Conservation (phyloP, 305 asterid genomes). For the Solanum hybrid region DNA sequence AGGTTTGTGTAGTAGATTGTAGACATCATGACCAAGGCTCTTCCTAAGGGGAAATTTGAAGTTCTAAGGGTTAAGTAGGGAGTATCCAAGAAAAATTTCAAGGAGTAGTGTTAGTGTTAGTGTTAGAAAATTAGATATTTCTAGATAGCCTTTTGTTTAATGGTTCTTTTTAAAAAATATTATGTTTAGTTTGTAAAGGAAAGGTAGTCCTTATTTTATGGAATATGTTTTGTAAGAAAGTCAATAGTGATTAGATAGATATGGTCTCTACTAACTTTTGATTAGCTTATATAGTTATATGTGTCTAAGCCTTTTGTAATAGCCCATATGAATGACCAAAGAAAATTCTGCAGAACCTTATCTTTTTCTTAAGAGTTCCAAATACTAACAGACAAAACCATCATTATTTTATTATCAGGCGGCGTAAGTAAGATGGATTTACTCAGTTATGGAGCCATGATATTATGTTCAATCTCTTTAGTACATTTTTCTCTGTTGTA, state of each 20-base stretch:
- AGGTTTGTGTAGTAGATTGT: constrained; percentile 12
- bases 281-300: neutral
- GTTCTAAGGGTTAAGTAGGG: too few species aligned
- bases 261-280: neutral
- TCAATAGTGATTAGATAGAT: neutral
- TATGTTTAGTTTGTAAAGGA: neutral
- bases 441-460: neutral
- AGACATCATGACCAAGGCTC: too few species aligned
- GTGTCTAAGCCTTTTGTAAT: neutral
- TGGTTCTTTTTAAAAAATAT: neutral
- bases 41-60: too few species aligned
- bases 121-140: too few species aligned
- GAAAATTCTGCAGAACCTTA: neutral
- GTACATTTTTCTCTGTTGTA: neutral
- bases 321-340: neutral
- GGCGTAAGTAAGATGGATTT: neutral
- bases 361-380: neutral
- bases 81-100: too few species aligned
- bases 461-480: neutral
- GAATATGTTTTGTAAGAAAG: neutral
- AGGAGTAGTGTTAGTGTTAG: too few species aligned
- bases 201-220: neutral
- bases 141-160: neutral
- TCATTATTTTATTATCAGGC: neutral
- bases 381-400: neutral